Evolutionary conservation across 2,329 filamentous ascomycete species (phyloP).

Genomic region (Gaeumannomyces tritici): DNA sequence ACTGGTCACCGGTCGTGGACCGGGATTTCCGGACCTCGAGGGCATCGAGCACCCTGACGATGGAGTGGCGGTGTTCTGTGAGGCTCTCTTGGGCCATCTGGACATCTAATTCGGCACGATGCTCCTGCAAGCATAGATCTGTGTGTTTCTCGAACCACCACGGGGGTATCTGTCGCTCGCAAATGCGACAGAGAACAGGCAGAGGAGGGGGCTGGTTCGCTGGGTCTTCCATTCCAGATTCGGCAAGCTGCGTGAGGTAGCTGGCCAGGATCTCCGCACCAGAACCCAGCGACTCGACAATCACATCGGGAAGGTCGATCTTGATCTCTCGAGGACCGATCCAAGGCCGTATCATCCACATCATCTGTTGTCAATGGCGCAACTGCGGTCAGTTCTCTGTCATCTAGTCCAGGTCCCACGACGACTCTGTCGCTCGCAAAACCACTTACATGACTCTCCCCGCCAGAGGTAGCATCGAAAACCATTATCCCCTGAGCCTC

Average conservation of each 20-base stretch:
- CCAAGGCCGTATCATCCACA: conserved; percentile 99
- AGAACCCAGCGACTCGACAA: conserved; percentile 89
- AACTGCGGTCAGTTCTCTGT: background rate
- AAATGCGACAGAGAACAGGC: conserved; percentile 89
- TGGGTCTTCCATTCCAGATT: conserved; percentile 68
- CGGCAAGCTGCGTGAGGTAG: conserved; percentile 82
- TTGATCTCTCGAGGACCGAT: conserved; percentile 84
- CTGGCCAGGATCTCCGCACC: conserved; percentile 91
- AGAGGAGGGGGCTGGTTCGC: conserved; percentile 69
- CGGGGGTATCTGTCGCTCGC: conserved; percentile 89
- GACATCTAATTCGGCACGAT: conserved; percentile 94
- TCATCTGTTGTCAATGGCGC: conserved; percentile 51
- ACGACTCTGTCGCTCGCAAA: background rate
- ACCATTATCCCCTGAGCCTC: conserved; percentile 99
- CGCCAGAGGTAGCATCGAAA: conserved; percentile 78
- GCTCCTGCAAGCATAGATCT: conserved; percentile 89
- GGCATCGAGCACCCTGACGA: conserved; percentile 90
- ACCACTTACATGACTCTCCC: conserved; percentile 75
- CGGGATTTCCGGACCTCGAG: conserved; percentile 71
- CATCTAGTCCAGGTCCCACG: background rate
- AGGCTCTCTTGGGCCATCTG: conserved; percentile 90
- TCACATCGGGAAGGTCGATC: conserved; percentile 80
- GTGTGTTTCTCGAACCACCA: conserved; percentile 99
- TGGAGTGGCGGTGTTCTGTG: conserved; percentile 84
- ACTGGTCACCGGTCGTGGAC: conserved; percentile 44